Percentiles rank a stretch among this genome's conserved stretches.
Evolutionary conservation across 768 basidiomycete genomes (phyloP).

Genomic region (Tulasnella sp.): DNA sequence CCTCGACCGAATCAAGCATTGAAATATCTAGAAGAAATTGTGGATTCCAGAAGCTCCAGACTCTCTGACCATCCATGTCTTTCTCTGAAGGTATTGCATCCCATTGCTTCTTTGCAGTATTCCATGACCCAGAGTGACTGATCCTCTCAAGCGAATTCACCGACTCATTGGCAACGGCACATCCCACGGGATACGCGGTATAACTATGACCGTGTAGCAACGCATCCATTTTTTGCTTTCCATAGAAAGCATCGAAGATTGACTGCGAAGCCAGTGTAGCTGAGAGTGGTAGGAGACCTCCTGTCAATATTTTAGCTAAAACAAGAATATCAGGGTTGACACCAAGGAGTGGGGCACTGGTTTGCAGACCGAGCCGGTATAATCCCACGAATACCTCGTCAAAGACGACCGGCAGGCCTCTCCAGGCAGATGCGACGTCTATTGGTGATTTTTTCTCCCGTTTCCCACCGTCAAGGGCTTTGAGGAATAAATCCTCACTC

Average conservation of each 20-base stretch:
- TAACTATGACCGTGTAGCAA: conserved; percentile 92
- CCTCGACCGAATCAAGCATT: conserved; percentile 39
- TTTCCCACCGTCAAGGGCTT: too few relatives aligned
- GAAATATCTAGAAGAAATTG: conserved; percentile 56
- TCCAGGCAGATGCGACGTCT: conserved; percentile 32
- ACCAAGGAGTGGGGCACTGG: conserved; percentile 51
- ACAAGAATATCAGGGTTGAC: conserved; percentile 77
- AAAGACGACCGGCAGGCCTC: conserved; percentile 77
- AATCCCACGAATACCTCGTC: conserved; percentile 94
- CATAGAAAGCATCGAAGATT: conserved; percentile 69
- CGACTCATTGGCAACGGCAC: conserved; percentile 77
- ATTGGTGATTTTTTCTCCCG: too few relatives aligned
- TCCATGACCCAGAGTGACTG: conserved; percentile 41
- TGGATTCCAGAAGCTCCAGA: conserved; percentile 87
- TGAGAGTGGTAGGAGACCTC: conserved; percentile 77
- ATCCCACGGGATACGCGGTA: conserved; percentile 87
- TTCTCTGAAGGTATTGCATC: conserved; percentile 9
- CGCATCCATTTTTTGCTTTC: conserved; percentile 66
- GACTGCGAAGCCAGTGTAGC: conserved; percentile 69
- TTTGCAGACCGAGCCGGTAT: conserved; percentile 69
- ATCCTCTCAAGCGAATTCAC: conserved; percentile 45
- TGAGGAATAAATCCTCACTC: conserved; percentile 27
- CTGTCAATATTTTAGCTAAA: conserved; percentile 87
- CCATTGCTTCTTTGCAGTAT: conserved; percentile 50
- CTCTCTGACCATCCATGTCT: conserved; percentile 9